phyloP scores from a whole-genome alignment of 495 filamentous ascomycete species.

The Penicillium parvum region DNA sequence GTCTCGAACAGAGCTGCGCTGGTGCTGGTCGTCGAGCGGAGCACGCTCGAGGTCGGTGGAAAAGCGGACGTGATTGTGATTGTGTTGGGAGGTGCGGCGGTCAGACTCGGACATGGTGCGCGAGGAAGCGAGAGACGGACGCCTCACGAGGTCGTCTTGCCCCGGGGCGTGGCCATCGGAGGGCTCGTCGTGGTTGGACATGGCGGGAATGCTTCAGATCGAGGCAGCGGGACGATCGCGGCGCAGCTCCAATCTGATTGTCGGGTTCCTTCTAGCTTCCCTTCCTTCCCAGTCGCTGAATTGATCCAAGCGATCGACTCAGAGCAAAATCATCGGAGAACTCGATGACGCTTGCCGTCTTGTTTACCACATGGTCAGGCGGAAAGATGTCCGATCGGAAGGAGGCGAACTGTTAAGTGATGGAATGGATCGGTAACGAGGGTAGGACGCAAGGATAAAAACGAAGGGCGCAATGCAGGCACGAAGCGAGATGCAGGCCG shows the following conservation, averaged over 20 bases:
- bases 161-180: constrained; percentile 8
- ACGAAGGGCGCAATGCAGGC: neutral
- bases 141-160: constrained; percentile 13
- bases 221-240: constrained; percentile 15
- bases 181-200: constrained; percentile 27
- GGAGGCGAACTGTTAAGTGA: too few relatives aligned
- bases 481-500: too few relatives aligned
- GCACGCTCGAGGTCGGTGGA: constrained; percentile 37
- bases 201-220: constrained; percentile 15
- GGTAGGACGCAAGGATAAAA: neutral
- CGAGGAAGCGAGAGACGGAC: constrained; percentile 28
- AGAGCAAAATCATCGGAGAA: neutral
- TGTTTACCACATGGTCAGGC: neutral
- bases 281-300: neutral
- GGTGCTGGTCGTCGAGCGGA: constrained; percentile 20
- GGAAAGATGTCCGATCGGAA: neutral
- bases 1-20: constrained; percentile 16
- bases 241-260: constrained; percentile 1
- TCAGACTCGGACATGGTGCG: constrained; percentile 34
- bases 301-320: neutral
- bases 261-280: neutral
- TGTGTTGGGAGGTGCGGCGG: constrained; percentile 31
- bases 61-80: constrained; percentile 45
- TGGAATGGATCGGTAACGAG: neutral
- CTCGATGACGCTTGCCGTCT: neutral